Evolutionary conservation across 306 rosid species (phyloP).

Genomic region (Sesbania bispinosa): DNA sequence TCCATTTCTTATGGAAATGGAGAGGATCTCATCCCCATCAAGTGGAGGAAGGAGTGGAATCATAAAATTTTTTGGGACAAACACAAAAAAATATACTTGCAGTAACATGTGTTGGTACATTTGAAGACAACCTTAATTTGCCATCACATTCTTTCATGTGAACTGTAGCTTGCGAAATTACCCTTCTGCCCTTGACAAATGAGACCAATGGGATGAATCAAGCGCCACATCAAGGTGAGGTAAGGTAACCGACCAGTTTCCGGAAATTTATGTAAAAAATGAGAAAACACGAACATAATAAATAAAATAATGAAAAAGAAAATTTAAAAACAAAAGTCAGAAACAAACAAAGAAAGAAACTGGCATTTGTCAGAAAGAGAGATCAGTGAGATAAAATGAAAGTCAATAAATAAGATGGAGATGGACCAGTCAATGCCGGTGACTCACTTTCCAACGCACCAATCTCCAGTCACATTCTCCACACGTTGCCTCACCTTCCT

Average conservation of each 20-base stretch:
- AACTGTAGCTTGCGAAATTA: not conserved
- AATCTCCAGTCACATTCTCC: slow-evolving; percentile 7
- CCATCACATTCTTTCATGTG: not conserved
- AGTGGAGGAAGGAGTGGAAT: too few species aligned
- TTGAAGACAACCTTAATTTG: slow-evolving; percentile 55
- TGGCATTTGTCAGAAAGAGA: slow-evolving; percentile 4
- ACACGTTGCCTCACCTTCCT: slow-evolving; percentile 19
- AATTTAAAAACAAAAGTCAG: not conserved
- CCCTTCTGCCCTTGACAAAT: not conserved
- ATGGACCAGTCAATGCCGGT: slow-evolving; percentile 26
- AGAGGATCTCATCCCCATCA: too few species aligned
- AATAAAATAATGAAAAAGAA: not conserved
- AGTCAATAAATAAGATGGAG: slow-evolving; percentile 23
- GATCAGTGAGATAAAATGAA: not conserved
- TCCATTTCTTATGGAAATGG: too few species aligned
- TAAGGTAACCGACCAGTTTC: not conserved
- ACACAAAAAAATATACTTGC: not conserved
- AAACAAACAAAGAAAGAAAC: slow-evolving; percentile 10
- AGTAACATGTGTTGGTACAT: slow-evolving; percentile 37
- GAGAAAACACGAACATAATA: not conserved
- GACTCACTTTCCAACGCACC: slow-evolving; percentile 19
- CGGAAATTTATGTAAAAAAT: not conserved
- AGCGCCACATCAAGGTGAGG: not conserved
- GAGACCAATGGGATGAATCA: not conserved
- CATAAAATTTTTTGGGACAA: too few species aligned